phyloP scores from a whole-genome alignment of 2,329 filamentous ascomycete genomes.

The Ophiostoma pallidulum region DNA sequence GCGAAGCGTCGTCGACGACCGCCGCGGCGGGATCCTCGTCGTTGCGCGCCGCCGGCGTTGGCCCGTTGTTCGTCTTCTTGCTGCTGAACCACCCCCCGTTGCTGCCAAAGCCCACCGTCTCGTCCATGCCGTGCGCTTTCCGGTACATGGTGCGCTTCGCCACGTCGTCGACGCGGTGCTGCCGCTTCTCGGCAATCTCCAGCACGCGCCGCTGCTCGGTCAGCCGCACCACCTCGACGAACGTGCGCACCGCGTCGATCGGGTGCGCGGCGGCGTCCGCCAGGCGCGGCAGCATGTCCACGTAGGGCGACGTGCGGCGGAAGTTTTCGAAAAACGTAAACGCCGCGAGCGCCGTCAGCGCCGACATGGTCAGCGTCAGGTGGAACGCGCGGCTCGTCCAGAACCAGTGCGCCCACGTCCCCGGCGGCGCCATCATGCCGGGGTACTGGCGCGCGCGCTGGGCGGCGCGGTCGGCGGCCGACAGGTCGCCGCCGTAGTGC shows the following conservation, averaged over 20 bases:
- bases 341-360: conserved; percentile 38
- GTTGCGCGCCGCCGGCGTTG: conserved; percentile 16
- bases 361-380: conserved; percentile 72
- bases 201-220: conserved; percentile 63
- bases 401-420: conserved; percentile 77
- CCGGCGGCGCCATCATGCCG: conserved; percentile 76
- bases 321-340: conserved; percentile 74
- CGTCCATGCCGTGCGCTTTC: conserved; percentile 73
- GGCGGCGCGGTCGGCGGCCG: conserved; percentile 52
- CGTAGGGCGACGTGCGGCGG: conserved; percentile 66
- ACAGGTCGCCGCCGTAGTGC: conserved; percentile 67
- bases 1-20: conserved; percentile 27
- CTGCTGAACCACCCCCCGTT: conserved; percentile 15
- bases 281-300: conserved; percentile 64
- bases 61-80: conserved; percentile 16
- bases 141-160: conserved; percentile 79
- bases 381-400: conserved; percentile 69
- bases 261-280: conserved; percentile 63
- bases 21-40: conserved; percentile 28
- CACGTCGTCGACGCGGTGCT: conserved; percentile 70
- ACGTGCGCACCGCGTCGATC: conserved; percentile 53
- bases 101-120: conserved; percentile 40
- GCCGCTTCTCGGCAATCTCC: conserved; percentile 61
- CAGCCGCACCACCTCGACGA: conserved; percentile 64
- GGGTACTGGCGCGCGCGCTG: conserved; percentile 71